Evolutionary conservation across 345 rosid species (phyloP).

Genomic region (Hypericum perforatum): DNA sequence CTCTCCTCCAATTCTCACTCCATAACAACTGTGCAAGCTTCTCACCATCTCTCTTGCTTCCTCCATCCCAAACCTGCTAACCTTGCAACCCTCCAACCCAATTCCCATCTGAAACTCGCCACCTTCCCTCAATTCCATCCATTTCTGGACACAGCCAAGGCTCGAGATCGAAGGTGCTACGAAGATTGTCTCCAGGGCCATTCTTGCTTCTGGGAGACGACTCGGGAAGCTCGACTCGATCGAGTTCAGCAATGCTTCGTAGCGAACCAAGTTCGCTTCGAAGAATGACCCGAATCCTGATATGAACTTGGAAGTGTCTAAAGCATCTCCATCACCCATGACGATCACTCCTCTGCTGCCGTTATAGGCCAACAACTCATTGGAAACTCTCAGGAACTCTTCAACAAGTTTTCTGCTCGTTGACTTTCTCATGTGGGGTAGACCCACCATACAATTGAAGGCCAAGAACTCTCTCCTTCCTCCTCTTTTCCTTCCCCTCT

Average conservation of each 20-base stretch:
- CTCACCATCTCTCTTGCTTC: slow-evolving; percentile 26
- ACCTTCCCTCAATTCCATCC: slow-evolving; percentile 10
- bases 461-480: slow-evolving; percentile 27
- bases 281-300: slow-evolving; percentile 18
- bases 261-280: slow-evolving; percentile 14
- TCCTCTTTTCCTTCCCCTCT: slow-evolving; percentile 16
- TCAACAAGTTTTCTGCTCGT: slow-evolving; percentile 22
- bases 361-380: slow-evolving; percentile 10
- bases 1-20: slow-evolving; percentile 19
- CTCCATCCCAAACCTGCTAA: slow-evolving; percentile 17
- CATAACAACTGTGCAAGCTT: slow-evolving; percentile 16
- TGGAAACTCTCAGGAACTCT: slow-evolving; percentile 25
- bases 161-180: slow-evolving; percentile 18
- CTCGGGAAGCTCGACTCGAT: slow-evolving; percentile 16
- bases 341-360: slow-evolving; percentile 12
- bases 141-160: slow-evolving; percentile 4
- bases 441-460: slow-evolving; percentile 38
- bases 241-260: slow-evolving; percentile 20
- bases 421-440: slow-evolving; percentile 38
- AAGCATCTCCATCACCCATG: slow-evolving; percentile 21
- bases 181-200: slow-evolving; percentile 25
- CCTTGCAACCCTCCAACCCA: slow-evolving; percentile 13
- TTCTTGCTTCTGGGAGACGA: slow-evolving; percentile 19
- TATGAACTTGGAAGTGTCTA: neutral
- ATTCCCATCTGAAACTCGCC: neutral